Conservation (phyloP, 305 asterid species). For the Fraxinus floribunda region DNA sequence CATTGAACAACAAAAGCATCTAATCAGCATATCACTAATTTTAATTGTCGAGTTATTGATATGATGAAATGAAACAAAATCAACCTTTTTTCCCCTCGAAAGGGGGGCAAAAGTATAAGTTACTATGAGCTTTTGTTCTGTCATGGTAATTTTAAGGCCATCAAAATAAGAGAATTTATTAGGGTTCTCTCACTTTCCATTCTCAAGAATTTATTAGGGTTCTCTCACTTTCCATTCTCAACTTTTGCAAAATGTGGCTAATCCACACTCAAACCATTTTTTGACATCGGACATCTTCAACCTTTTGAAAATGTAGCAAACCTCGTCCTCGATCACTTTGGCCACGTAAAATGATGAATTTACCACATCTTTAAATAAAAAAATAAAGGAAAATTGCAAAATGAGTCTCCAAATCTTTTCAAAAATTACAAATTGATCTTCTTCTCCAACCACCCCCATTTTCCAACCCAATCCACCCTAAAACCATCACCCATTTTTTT, state of each 20-base stretch:
- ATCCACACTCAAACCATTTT: background rate
- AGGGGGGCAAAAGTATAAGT: background rate
- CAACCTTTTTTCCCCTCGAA: too few species aligned
- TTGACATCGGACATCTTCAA: background rate
- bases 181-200: too few species aligned
- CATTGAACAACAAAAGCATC: background rate
- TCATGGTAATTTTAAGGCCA: background rate
- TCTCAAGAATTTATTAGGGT: background rate
- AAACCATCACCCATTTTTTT: background rate
- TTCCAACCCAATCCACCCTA: background rate
- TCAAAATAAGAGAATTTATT: background rate
- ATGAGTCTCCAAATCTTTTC: background rate
- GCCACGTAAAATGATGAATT: background rate
- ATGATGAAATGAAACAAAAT: background rate
- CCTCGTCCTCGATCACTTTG: background rate
- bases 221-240: too few species aligned
- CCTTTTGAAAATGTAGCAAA: background rate
- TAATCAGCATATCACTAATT: background rate
- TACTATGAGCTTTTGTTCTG: background rate
- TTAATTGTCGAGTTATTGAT: background rate
- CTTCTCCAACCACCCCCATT: background rate
- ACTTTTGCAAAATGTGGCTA: background rate
- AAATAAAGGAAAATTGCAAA: too few species aligned
- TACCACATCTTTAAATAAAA: too few species aligned
- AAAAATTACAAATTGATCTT: background rate